Evolutionary conservation across 371 early-diverging fungal species (phyloP), one percentile per base, ranked within the genome.

Genomic region (Blakeslea trispora): DNA sequence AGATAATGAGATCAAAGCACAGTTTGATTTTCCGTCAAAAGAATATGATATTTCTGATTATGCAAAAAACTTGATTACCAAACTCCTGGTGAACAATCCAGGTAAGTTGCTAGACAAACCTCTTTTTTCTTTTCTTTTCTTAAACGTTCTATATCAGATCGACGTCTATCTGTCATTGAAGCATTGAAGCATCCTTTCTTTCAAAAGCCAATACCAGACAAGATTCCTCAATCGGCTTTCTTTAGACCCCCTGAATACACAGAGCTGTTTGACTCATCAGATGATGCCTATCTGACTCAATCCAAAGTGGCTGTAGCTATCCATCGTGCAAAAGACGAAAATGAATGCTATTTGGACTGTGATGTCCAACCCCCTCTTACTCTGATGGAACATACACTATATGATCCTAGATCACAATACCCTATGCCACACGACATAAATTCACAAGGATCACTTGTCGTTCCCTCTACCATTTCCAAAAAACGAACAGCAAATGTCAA

Each of bases 41-140:
- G 45, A 42, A 32, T 66, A 84, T 15, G 64, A 63, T 17, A 74
- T 96, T 2, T 91, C 93, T 1, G 57, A 75, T 1, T 83, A 86
- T 14, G 95, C 92, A 1, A 90, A 87, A 59, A 71, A 83, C 23
- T 74, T 99, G 23, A 93, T 99, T 39, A 58, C 71, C 1, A 59
- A 81, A 9, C 71, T 99, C n/a, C 81, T 99, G 19, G 86, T 83
- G 35, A 90, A 85, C 23, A 68, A 83, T 50, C 98, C 98, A 50
- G 77, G 86, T 84, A 75, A 37, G 55, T 1, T 43, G 18, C 13
- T 6, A 2, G 28, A 3, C 28, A 28, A 28, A n/a, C n/a, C n/a
- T n/a, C n/a, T n/a, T 34, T 14, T 7, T 28, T 28, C 28, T 5
- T 28, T 28, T 3, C 28, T 28, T 28, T 28, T 28, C 28, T n/a